phyloP scores from a whole-genome alignment of 257 asterid species.

The Agastache rugosa region DNA sequence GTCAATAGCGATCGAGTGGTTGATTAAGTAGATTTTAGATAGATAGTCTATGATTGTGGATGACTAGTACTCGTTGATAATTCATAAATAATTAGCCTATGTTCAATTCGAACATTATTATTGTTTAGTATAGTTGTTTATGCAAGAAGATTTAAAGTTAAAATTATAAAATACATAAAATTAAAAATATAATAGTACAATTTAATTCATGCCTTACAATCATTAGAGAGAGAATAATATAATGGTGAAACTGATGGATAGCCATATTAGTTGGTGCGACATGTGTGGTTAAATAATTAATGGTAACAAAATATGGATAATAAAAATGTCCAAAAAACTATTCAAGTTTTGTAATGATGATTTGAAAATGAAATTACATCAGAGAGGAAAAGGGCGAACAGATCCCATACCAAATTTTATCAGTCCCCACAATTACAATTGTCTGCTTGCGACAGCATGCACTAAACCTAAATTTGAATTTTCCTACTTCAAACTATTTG shows the following conservation, averaged over 20 bases:
- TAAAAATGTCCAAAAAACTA: background rate
- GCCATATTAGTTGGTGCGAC: background rate
- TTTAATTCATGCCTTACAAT: background rate
- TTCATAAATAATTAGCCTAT: background rate
- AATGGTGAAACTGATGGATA: background rate
- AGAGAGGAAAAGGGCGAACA: background rate
- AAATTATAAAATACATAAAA: background rate
- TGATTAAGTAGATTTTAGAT: too few relatives aligned
- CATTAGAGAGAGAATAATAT: background rate
- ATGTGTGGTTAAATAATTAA: background rate
- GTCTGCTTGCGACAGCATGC: conserved; percentile 7
- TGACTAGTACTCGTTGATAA: background rate
- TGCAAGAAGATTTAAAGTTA: background rate
- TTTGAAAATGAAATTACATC: conserved; percentile 23
- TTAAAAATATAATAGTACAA: background rate
- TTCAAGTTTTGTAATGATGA: background rate
- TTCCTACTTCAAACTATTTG: background rate
- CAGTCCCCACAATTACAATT: background rate
- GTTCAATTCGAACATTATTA: too few relatives aligned
- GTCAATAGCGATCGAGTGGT: too few relatives aligned
- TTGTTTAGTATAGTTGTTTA: background rate
- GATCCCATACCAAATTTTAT: background rate
- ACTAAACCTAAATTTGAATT: background rate
- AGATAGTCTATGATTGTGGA: too few relatives aligned
- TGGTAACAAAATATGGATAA: background rate